These are phyloP conservation scores for Penicillium flavigenum DNA, from an alignment of 495 filamentous ascomycete species.

Conservation along the genomic window DNA sequence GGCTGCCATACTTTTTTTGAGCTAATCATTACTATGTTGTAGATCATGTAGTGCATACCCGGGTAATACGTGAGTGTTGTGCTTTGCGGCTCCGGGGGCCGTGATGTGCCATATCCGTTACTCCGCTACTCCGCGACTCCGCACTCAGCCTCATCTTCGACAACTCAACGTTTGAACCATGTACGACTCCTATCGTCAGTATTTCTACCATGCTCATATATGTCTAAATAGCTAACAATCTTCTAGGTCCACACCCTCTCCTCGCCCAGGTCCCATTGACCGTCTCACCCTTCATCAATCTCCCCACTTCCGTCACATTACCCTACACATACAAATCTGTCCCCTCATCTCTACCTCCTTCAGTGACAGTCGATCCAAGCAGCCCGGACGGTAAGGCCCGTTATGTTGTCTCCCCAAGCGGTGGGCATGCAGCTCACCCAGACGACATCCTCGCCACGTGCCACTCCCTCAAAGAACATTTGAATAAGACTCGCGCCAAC, in stretches of 20 bases:
- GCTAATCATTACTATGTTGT: not conserved
- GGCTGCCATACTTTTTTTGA: too few relatives aligned
- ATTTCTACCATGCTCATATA: not conserved
- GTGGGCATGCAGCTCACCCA: slow-evolving; percentile 75
- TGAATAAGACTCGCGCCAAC: slow-evolving; percentile 60
- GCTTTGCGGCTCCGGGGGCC: not conserved
- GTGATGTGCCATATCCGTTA: not conserved
- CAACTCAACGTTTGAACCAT: slow-evolving; percentile 21
- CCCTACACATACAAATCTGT: slow-evolving; percentile 94
- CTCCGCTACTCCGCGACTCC: slow-evolving; percentile 16
- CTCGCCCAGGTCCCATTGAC: slow-evolving; percentile 90
- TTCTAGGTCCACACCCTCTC: slow-evolving; percentile 74
- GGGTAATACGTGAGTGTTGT: not conserved
- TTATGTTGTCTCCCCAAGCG: slow-evolving; percentile 70
- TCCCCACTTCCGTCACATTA: slow-evolving; percentile 85
- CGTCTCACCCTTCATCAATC: slow-evolving; percentile 90
- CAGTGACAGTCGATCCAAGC: slow-evolving; percentile 56
- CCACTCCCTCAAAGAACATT: slow-evolving; percentile 69
- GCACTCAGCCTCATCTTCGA: not conserved
- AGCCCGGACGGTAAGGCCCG: slow-evolving; percentile 49
- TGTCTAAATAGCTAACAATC: slow-evolving; percentile 17
- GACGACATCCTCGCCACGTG: slow-evolving; percentile 81
- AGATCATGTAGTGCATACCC: not conserved
- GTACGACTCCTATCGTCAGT: slow-evolving; percentile 50
- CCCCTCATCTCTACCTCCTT: slow-evolving; percentile 79